Percentiles rank a stretch among this genome's conserved stretches.
Evolutionary conservation across 2,329 filamentous ascomycete species (phyloP).

Genomic region (Calonectria leucothoes): DNA sequence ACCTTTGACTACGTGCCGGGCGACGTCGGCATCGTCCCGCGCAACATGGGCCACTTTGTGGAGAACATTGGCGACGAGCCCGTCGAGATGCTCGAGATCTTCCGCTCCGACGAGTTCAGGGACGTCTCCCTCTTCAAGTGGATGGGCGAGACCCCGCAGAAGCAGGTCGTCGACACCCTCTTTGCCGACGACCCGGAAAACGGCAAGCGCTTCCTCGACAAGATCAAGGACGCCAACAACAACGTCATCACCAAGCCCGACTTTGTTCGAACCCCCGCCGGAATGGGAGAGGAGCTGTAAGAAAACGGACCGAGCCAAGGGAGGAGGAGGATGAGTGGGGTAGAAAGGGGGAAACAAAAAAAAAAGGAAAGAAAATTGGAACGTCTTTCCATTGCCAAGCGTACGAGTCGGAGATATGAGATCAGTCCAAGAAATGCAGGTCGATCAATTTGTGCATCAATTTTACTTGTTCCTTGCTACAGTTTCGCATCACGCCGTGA

Average conservation of each 20-base stretch:
- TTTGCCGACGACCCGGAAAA: constrained; percentile 71
- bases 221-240: constrained; percentile 71
- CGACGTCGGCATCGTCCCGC: constrained; percentile 81
- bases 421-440: neutral
- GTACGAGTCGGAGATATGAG: neutral
- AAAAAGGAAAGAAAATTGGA: neutral
- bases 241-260: constrained; percentile 60
- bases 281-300: neutral
- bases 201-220: constrained; percentile 71
- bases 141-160: constrained; percentile 77
- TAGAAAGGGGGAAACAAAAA: neutral
- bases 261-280: constrained; percentile 19
- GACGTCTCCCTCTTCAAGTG: constrained; percentile 82
- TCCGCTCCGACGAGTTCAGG: constrained; percentile 76
- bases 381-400: neutral
- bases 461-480: neutral
- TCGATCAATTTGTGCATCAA: neutral
- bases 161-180: constrained; percentile 74
- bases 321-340: too few species aligned
- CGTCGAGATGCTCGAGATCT: constrained; percentile 81
- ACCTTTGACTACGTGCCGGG: constrained; percentile 83
- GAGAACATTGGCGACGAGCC: constrained; percentile 84
- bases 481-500: neutral
- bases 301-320: neutral
- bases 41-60: constrained; percentile 84